These are phyloP conservation scores for Pseudocercospora fuligena DNA, from an alignment of 2,329 filamentous ascomycete genomes.

Conservation along the genomic window DNA sequence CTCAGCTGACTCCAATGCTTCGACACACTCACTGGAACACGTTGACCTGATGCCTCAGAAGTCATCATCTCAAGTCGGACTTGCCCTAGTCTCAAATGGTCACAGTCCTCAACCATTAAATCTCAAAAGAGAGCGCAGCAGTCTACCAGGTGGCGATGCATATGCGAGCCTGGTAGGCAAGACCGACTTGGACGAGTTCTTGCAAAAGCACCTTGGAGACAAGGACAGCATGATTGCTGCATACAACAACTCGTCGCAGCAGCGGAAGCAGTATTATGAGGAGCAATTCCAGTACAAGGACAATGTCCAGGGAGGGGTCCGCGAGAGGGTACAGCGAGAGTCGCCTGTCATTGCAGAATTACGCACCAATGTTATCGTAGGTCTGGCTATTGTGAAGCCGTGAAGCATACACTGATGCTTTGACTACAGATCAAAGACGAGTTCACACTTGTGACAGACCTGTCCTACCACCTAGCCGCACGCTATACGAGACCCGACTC, in stretches of 20 bases:
- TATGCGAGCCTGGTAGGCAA: conserved; percentile 18
- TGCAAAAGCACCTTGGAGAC: conserved; percentile 28
- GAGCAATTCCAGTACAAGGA: conserved; percentile 42
- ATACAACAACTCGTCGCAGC: conserved; percentile 36
- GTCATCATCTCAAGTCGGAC: conserved; percentile 7
- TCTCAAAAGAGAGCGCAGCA: conserved; percentile 18
- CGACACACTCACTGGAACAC: conserved; percentile 16
- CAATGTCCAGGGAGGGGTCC: conserved; percentile 31
- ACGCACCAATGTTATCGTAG: conserved; percentile 57
- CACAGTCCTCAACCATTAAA: not conserved
- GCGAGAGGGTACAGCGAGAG: conserved; percentile 50
- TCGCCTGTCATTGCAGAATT: conserved; percentile 55
- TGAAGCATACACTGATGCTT: conserved; percentile 21
- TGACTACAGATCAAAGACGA: conserved; percentile 70
- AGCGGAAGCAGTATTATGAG: conserved; percentile 43
- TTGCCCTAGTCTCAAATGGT: conserved; percentile 3
- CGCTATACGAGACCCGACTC: conserved; percentile 76
- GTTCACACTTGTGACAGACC: conserved; percentile 72
- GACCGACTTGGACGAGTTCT: conserved; percentile 25
- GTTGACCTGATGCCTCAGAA: not conserved
- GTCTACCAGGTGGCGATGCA: conserved; percentile 22
- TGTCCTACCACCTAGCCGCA: conserved; percentile 73
- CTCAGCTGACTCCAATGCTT: conserved; percentile 21
- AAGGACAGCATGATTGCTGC: conserved; percentile 29
- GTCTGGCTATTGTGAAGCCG: conserved; percentile 30